Conservation (phyloP, 331 rosid genomes). For the Dryas integrifolia region DNA sequence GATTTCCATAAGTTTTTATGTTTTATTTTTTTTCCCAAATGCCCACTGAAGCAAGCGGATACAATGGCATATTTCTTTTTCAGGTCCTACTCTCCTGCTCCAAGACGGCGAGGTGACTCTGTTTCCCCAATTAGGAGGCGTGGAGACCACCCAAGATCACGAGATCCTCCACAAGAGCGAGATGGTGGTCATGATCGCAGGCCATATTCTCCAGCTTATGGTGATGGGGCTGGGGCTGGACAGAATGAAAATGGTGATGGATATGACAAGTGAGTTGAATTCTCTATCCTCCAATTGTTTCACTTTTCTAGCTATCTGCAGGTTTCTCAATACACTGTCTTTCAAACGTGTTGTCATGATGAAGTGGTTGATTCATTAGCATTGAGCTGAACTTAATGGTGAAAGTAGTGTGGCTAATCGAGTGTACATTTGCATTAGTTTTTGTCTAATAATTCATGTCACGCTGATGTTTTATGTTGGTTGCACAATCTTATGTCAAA, state of each 20-base stretch:
- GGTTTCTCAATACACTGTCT: not conserved
- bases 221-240: conserved; percentile 51
- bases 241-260: conserved; percentile 49
- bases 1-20: not conserved
- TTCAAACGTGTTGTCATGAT: not conserved
- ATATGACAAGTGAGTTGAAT: conserved; percentile 55
- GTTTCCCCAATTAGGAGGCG: conserved; percentile 71
- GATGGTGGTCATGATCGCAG: conserved; percentile 61
- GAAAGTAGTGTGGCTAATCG: not conserved
- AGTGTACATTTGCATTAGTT: not conserved
- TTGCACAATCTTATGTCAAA: conserved; percentile 14
- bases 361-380: conserved; percentile 1
- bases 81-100: conserved; percentile 95
- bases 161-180: conserved; percentile 66
- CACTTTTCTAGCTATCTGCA: not conserved
- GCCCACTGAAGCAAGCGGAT: conserved; percentile 8
- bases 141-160: conserved; percentile 64
- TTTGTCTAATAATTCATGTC: not conserved
- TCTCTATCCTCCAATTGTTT: not conserved
- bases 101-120: conserved; percentile 70
- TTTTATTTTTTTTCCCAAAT: not conserved
- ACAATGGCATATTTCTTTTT: conserved; percentile 13
- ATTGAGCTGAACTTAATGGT: not conserved
- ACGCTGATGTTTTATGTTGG: not conserved
- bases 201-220: conserved; percentile 81